These are phyloP conservation scores for Oryza meridionalis DNA, from an alignment of 176 grass and related monocot genomes.

Conservation along the genomic window DNA sequence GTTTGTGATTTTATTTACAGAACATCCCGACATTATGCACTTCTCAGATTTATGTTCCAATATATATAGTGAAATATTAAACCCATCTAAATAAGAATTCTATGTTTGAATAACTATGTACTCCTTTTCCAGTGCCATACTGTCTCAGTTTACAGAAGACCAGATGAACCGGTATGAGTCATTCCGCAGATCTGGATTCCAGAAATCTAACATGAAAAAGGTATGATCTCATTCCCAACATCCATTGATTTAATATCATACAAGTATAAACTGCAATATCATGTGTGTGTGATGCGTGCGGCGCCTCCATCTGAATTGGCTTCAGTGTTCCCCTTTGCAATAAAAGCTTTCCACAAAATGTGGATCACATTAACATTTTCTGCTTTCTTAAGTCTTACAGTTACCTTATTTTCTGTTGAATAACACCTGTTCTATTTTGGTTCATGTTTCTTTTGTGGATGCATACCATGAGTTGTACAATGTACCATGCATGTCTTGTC, in stretches of 20 bases:
- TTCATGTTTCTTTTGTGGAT: neutral
- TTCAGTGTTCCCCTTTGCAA: neutral
- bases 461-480: neutral
- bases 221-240: conserved; percentile 39
- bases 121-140: conserved; percentile 61
- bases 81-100: neutral
- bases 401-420: neutral
- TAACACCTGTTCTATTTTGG: neutral
- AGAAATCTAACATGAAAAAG: conserved; percentile 89
- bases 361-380: neutral
- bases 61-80: neutral
- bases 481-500: conserved; percentile 19
- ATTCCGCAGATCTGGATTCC: conserved; percentile 81
- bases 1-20: neutral
- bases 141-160: conserved; percentile 73
- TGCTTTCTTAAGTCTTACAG: neutral
- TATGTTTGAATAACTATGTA: conserved; percentile 9
- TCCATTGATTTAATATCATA: neutral
- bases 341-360: neutral
- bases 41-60: neutral
- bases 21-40: neutral
- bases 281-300: neutral
- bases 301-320: neutral
- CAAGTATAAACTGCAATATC: neutral
- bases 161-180: conserved; percentile 94